Base-by-base conservation (phyloP, 1,284 basidiomycete species). In the Peniophora sp. region DNA sequence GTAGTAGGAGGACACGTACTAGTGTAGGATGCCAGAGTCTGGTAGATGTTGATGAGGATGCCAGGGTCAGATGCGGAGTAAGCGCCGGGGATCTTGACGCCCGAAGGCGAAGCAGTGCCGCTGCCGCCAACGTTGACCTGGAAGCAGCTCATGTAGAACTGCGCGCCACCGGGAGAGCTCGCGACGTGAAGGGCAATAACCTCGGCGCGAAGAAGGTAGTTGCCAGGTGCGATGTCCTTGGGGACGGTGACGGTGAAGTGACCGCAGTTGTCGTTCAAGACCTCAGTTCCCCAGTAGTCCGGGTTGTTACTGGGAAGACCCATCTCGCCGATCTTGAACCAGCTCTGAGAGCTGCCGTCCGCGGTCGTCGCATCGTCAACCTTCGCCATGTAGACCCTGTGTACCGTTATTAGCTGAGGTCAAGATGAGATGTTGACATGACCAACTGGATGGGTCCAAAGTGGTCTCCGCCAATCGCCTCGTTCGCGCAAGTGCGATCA, bases 251-350 rank as follows among this genome's bases (percentile, higher is more conserved):
- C 75, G 1, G 71, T 73, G 57, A 65, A 75, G 59, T 77, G 73
- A 14, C 76, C 76, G 52, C 75, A 76, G 65, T 78, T 78, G 54
- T 75, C 69, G 23, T 39, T 36, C 22, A 53, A 45, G 48, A 42
- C 63, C 62, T 47, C 62, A 51, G 68, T 64, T 18, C 67, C 69
- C 64, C 71, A 78, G 61, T 75, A 76, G 50, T 73, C 71, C 1
- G 74, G 73, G 58, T 68, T 70, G 56, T 64, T 70, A 36, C 73
- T 74, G 0, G 71, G 69, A 18, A 78, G 57, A 43, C 76, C 76
- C 52, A 70, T 68, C 60, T 78, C 69, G 12, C 68, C 62, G 44
- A 78, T 68, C 65, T 79, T 79, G 68, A 79, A 79, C 76, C 76
- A 79, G 36, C 56, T 56, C 6, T 70, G 65, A 47, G 58, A 60